Percentiles rank a stretch among this genome's conserved stretches.
These are phyloP conservation scores for Friedmanniomyces simplex DNA, from an alignment of 495 filamentous ascomycete genomes.

Conservation along the genomic window DNA sequence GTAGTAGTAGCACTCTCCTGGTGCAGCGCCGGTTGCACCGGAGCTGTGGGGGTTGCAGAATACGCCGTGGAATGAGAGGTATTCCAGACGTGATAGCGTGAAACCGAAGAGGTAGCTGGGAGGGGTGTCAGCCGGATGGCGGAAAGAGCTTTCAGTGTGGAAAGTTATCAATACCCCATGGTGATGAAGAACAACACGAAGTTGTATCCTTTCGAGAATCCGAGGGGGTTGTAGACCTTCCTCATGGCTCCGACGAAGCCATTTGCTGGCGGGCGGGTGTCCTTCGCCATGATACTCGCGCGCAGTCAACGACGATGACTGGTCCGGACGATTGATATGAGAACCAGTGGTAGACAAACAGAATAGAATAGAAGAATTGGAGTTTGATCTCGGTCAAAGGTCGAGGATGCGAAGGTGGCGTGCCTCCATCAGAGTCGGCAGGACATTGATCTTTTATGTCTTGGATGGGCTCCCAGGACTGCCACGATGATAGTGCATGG, in stretches of 20 bases:
- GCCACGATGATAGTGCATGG: too few species aligned
- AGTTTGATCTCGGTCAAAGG: too few species aligned
- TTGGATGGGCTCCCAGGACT: too few species aligned
- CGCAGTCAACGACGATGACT: not conserved
- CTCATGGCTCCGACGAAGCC: conserved; percentile 4
- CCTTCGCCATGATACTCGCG: not conserved
- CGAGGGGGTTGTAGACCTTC: conserved; percentile 8
- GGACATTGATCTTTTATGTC: too few species aligned
- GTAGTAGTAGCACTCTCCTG: conserved; percentile 39
- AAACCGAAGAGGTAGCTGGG: conserved; percentile 24
- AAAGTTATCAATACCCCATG: conserved; percentile 4
- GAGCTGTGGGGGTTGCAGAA: not conserved
- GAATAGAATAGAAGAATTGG: too few species aligned
- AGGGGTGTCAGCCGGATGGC: not conserved
- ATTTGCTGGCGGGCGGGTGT: not conserved
- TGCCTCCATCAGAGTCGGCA: too few species aligned
- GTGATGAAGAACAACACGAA: conserved; percentile 13
- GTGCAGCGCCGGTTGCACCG: conserved; percentile 21
- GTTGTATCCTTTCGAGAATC: conserved; percentile 18
- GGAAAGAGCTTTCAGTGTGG: too few species aligned
- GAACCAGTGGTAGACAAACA: not conserved
- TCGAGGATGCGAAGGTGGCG: too few species aligned
- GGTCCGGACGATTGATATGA: not conserved
- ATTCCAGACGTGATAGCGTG: conserved; percentile 23
- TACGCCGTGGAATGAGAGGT: conserved; percentile 27